A percentile compares a stretch with the other conserved stretches of the same genome.
phyloP scores from a whole-genome alignment of 805 yeast species.

The Lipomyces sp. region DNA sequence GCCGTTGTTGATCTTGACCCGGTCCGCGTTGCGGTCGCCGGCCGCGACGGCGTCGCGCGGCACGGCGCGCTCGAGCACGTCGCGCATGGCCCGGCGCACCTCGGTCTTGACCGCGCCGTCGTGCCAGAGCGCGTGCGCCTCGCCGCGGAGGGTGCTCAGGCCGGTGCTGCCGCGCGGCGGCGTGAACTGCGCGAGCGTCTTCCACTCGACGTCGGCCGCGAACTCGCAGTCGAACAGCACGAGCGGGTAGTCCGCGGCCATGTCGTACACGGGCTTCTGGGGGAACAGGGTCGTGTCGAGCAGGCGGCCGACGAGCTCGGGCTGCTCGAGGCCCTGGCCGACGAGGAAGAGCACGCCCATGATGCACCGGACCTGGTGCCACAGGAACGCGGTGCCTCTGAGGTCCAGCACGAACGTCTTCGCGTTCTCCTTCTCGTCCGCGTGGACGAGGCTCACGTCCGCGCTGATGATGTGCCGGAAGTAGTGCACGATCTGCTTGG shows the following conservation, averaged over 20 bases:
- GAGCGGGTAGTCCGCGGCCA: conserved; percentile 88
- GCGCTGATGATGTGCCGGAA: conserved; percentile 59
- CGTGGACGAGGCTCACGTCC: conserved; percentile 42
- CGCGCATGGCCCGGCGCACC: conserved; percentile 51
- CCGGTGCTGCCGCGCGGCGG: conserved; percentile 18
- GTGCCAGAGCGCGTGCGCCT: conserved; percentile 46
- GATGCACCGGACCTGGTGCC: conserved; percentile 99
- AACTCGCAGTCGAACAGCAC: conserved; percentile 82
- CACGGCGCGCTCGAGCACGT: conserved; percentile 27
- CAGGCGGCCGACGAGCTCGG: conserved; percentile 54
- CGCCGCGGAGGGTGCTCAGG: conserved; percentile 23
- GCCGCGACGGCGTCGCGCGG: neutral
- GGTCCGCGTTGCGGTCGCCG: neutral
- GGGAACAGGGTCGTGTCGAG: conserved; percentile 57
- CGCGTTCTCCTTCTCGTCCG: conserved; percentile 40
- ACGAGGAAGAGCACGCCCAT: conserved; percentile 74
- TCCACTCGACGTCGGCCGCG: conserved; percentile 44
- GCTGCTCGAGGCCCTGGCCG: conserved; percentile 72
- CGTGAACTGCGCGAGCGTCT: conserved; percentile 50
- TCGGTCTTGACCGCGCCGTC: conserved; percentile 57
- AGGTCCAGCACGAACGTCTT: conserved; percentile 68
- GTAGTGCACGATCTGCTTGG: conserved; percentile 84
- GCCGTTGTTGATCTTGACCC: conserved; percentile 55
- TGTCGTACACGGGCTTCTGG: conserved; percentile 71
- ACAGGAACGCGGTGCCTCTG: conserved; percentile 83